Percentiles rank a stretch among this genome's conserved stretches.
Conservation (phyloP, 768 basidiomycete genomes). For the Calocera cornea region DNA sequence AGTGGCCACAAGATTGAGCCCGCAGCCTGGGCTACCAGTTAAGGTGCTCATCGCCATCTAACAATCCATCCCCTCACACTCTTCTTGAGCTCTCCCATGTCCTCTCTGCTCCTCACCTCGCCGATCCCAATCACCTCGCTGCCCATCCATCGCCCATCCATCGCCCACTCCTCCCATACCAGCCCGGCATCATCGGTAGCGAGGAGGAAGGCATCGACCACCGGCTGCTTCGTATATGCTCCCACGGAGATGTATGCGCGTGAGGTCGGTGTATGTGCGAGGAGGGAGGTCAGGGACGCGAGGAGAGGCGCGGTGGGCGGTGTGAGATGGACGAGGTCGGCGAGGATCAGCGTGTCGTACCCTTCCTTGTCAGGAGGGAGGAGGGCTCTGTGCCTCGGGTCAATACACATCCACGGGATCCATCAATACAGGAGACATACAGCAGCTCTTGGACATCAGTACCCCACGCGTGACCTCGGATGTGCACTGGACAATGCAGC, state of each 20-base stretch:
- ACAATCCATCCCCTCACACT: conserved; percentile 14
- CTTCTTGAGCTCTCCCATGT: conserved; percentile 5
- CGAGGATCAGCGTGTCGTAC: conserved; percentile 51
- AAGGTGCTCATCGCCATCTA: not conserved
- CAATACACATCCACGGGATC: not conserved
- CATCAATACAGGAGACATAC: conserved; percentile 26
- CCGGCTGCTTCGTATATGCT: conserved; percentile 11
- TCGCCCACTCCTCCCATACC: not conserved
- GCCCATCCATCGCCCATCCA: not conserved
- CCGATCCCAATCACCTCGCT: conserved; percentile 8
- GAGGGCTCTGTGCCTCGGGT: not conserved
- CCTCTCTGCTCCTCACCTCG: conserved; percentile 8
- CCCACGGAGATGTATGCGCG: conserved; percentile 50
- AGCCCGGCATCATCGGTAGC: conserved; percentile 5
- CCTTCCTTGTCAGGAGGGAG: conserved; percentile 13
- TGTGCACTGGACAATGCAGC: conserved; percentile 34
- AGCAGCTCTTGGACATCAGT: conserved; percentile 32
- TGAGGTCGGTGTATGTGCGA: conserved; percentile 30
- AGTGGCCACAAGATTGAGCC: too few relatives aligned
- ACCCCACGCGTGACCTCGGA: conserved; percentile 54
- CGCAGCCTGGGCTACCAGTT: too few relatives aligned
- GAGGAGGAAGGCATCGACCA: conserved; percentile 8
- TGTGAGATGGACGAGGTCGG: conserved; percentile 60
- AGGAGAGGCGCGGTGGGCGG: conserved; percentile 45
- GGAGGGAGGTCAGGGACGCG: conserved; percentile 36